These are phyloP conservation scores for Picea abies DNA, from an alignment of 83 land plant genomes.

Conservation along the genomic window DNA sequence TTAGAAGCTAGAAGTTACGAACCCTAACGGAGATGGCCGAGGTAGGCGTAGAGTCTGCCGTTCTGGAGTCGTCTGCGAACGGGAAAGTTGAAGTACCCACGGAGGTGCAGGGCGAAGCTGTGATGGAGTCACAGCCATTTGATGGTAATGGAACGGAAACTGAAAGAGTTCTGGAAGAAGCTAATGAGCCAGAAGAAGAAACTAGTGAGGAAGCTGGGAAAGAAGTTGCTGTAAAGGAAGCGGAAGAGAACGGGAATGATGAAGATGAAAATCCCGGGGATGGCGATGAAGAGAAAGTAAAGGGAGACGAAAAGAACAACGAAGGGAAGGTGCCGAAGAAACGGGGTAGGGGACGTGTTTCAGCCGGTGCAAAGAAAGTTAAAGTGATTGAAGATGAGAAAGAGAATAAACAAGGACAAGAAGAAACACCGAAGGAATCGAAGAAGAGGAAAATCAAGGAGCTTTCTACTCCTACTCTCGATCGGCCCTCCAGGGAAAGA, in stretches of 20 bases:
- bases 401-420: background rate
- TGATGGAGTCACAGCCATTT: too few relatives aligned
- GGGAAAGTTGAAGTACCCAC: background rate
- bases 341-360: background rate
- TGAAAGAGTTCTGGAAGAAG: too few relatives aligned
- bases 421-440: background rate
- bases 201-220: too few relatives aligned
- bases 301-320: too few relatives aligned
- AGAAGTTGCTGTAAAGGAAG: too few relatives aligned
- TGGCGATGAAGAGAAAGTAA: too few relatives aligned
- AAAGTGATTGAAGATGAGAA: background rate
- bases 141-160: too few relatives aligned
- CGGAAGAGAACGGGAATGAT: too few relatives aligned
- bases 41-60: background rate
- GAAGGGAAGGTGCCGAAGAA: background rate
- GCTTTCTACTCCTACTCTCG: background rate
- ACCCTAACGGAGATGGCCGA: background rate
- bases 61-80: background rate
- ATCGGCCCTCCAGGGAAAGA: constrained; percentile 10
- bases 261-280: too few relatives aligned
- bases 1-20: background rate
- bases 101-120: background rate
- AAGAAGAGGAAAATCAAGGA: background rate
- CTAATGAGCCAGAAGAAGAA: too few relatives aligned
- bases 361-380: background rate